Conservation (phyloP, 352 stramenopile genomes). For the Phytophthora multivora region DNA sequence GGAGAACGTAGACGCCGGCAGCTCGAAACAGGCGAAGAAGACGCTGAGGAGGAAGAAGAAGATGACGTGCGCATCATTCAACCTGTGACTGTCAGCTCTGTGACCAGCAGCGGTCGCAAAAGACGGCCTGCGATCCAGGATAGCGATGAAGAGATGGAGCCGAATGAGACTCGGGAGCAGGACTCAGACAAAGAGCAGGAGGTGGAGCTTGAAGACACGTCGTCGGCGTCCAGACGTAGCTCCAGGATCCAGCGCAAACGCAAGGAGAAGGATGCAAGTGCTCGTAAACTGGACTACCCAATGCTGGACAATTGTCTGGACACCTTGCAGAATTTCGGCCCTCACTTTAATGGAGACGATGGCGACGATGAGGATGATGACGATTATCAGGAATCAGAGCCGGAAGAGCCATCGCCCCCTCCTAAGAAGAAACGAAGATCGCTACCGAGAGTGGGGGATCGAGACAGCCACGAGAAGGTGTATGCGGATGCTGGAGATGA, state of each 20-base stretch:
- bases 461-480: constrained; percentile 38
- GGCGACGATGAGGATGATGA: constrained; percentile 24
- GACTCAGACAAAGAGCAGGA: constrained; percentile 3
- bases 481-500: constrained; percentile 67
- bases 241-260: constrained; percentile 65
- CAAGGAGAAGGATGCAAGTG: constrained; percentile 49
- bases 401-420: constrained; percentile 15
- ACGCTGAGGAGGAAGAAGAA: constrained; percentile 48
- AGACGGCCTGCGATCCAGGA: constrained; percentile 51
- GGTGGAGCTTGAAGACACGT: constrained; percentile 4
- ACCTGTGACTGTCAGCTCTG: constrained; percentile 37
- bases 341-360: constrained; percentile 22
- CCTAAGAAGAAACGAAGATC: constrained; percentile 26
- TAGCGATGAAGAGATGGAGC: constrained; percentile 56
- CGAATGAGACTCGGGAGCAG: constrained; percentile 13
- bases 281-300: constrained; percentile 62
- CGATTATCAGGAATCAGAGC: constrained; percentile 44
- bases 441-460: constrained; percentile 20
- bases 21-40: constrained; percentile 13
- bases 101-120: constrained; percentile 25
- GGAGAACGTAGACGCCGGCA: constrained; percentile 22
- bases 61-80: constrained; percentile 65
- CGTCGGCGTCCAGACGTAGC: constrained; percentile 58
- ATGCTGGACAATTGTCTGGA: constrained; percentile 77
- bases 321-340: constrained; percentile 23